A percentile compares a stretch with the other conserved stretches of the same genome.
These are phyloP conservation scores for Hylodesmum podocarpum DNA, from an alignment of 306 rosid genomes.

Conservation along the genomic window DNA sequence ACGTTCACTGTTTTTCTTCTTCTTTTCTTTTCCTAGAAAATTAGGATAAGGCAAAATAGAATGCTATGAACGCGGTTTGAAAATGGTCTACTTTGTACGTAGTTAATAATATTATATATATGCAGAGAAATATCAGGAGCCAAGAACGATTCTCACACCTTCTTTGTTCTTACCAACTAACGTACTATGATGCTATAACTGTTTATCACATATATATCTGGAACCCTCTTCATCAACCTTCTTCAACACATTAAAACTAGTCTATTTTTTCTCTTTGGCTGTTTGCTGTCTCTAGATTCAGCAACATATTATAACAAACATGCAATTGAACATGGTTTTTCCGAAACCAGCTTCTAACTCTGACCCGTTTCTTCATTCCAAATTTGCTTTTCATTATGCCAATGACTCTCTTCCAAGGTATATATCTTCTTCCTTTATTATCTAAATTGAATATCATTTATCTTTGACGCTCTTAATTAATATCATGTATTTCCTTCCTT, in stretches of 20 bases:
- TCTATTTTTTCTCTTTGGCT: too few species aligned
- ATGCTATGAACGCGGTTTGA: not conserved
- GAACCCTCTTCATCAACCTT: not conserved
- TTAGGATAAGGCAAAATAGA: not conserved
- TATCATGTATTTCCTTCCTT: too few species aligned
- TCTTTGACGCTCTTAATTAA: too few species aligned
- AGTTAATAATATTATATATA: not conserved
- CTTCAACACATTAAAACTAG: too few species aligned
- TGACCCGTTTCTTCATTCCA: slow-evolving; percentile 26
- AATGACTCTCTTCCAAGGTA: slow-evolving; percentile 42
- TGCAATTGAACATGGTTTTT: slow-evolving; percentile 33
- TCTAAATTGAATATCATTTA: not conserved
- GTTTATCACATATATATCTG: too few species aligned
- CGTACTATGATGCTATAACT: too few species aligned
- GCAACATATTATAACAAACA: not conserved
- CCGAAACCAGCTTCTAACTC: slow-evolving; percentile 38
- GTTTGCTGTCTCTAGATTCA: not conserved
- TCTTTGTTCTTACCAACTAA: not conserved
- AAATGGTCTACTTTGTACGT: not conserved
- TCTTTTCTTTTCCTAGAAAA: not conserved
- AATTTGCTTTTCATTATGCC: slow-evolving; percentile 11
- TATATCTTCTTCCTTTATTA: not conserved
- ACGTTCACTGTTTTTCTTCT: too few species aligned
- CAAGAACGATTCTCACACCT: slow-evolving; percentile 11
- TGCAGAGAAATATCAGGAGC: not conserved